Evolutionary conservation across 768 basidiomycete genomes (phyloP), one percentile per base, ranked within the genome.

Genomic region (Mycena albidolilacea): DNA sequence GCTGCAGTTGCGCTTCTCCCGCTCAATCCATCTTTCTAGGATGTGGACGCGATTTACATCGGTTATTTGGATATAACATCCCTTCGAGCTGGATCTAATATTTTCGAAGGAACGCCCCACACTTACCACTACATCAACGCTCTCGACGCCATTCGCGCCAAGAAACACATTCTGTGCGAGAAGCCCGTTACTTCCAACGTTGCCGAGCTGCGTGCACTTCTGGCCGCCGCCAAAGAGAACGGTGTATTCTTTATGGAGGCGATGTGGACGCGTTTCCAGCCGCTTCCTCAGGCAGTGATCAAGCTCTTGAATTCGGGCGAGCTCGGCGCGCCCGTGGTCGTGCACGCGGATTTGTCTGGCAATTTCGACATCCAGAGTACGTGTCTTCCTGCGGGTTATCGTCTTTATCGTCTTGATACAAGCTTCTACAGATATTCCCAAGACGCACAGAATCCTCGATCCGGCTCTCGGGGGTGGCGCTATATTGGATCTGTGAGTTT

Each of bases 241-340:
- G 89, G 91, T 19, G 87, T 96, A 1, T 97, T 97, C 85, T 90
- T 97, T 77, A 97, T 97, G 95, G 96, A 97, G 82, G 95, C 93
- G 0, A 85, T 96, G 82, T 96, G 95, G 94, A 95, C 95, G 44
- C 87, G 93, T 44, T 95, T 95, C 85, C 91, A 93, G 69, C 93
- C 93, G 14, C 86, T 94, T 71, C 84, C 86, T 11, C 78, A 85
- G 19, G 93, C 93, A 71, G 84, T 95, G 65, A 91, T 92, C 81
- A 85, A 86, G 72, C 82, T 94, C 58, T 86, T 88, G 1, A 90
- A 93, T 62, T 85, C 86, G 67, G 92, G 92, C 7, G 81, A 79
- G n/a, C 84, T 95, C 23, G 94, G 94, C 8, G 83, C 87, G 11
- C 92, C 93, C 19, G 83, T 92, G 3, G 84, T 93, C 7, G 75